phyloP scores from a whole-genome alignment of 1,139 yeast species.

The Blastobotrys illinoisensis region DNA sequence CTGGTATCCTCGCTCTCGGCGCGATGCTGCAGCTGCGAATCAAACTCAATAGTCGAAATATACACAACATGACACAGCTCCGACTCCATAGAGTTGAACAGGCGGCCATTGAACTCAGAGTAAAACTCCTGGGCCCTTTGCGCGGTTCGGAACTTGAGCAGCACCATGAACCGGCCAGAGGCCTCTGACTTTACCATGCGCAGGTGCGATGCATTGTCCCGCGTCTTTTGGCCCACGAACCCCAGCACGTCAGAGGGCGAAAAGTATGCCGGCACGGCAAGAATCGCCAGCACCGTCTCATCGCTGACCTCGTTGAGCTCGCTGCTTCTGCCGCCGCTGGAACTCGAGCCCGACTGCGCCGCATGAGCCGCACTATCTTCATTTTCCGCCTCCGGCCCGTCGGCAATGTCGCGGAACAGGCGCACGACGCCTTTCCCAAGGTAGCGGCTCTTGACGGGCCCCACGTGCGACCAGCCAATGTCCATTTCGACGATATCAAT shows the following conservation, averaged over 20 bases:
- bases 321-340: conserved; percentile 3
- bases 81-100: conserved; percentile 83
- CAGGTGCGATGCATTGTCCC: conserved; percentile 61
- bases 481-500: conserved; percentile 34
- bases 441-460: conserved; percentile 45
- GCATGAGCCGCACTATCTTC: conserved; percentile 4
- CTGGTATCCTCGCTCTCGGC: conserved; percentile 20
- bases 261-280: conserved; percentile 84
- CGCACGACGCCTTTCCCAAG: conserved; percentile 71
- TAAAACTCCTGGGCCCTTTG: conserved; percentile 59
- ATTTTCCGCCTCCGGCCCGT: conserved; percentile 16
- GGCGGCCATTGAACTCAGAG: conserved; percentile 61
- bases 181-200: conserved; percentile 63
- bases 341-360: neutral
- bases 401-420: conserved; percentile 51
- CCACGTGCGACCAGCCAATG: neutral
- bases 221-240: conserved; percentile 60
- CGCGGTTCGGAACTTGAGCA: conserved; percentile 63
- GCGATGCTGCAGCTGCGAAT: conserved; percentile 22
- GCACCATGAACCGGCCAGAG: conserved; percentile 68
- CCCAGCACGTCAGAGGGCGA: conserved; percentile 81
- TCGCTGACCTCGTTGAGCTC: conserved; percentile 14
- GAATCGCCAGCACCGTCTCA: conserved; percentile 53
- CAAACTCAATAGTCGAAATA: conserved; percentile 43
- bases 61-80: conserved; percentile 76